Conservation (phyloP, 2,329 filamentous ascomycete genomes). For the Aspergillus brasiliensis region DNA sequence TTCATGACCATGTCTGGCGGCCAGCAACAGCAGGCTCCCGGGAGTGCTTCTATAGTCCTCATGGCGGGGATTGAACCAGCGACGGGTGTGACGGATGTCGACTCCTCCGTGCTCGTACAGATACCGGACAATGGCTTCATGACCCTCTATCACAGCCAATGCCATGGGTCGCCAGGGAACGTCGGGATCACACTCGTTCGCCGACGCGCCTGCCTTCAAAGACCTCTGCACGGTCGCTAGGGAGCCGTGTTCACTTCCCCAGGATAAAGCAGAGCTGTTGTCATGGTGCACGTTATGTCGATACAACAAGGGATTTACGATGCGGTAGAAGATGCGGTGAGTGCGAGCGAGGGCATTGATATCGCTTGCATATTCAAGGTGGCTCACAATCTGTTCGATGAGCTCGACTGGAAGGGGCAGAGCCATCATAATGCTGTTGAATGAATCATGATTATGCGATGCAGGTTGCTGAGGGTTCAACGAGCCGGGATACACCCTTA, state of each 20-base stretch:
- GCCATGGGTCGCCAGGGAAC: background rate
- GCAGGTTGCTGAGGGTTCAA: too few relatives aligned
- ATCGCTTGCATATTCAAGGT: background rate
- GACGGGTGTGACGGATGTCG: background rate
- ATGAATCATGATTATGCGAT: background rate
- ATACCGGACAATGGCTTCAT: background rate
- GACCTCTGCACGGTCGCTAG: background rate
- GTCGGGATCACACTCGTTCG: background rate
- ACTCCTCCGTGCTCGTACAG: background rate
- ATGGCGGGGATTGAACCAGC: background rate
- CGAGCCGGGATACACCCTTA: too few relatives aligned
- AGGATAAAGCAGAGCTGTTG: background rate
- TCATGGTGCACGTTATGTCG: background rate
- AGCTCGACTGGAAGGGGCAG: background rate
- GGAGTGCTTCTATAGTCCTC: background rate
- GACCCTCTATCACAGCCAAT: background rate
- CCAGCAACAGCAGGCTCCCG: background rate
- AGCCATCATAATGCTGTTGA: background rate
- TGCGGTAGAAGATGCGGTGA: background rate
- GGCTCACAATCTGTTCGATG: background rate
- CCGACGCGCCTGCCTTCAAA: background rate
- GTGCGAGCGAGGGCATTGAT: constrained; percentile 1
- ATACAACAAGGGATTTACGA: background rate
- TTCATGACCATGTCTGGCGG: background rate
- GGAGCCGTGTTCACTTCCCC: background rate